Conservation (phyloP, 768 basidiomycete species). For the Auriscalpium orientale region DNA sequence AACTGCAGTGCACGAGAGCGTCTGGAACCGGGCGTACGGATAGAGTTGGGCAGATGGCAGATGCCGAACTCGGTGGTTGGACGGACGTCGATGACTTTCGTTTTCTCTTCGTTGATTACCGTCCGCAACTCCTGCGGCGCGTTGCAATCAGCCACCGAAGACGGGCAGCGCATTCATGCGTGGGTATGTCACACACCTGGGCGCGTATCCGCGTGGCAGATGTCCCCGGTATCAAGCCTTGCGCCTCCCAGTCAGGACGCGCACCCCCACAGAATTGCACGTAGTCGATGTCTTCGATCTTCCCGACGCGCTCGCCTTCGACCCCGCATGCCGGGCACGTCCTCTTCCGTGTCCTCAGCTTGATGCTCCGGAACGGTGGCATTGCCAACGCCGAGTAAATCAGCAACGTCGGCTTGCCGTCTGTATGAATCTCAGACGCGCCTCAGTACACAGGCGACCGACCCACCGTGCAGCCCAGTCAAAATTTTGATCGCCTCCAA, state of each 20-base stretch:
- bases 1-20: slow-evolving; percentile 3
- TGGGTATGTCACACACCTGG: slow-evolving; percentile 18
- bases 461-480: slow-evolving; percentile 55
- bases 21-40: slow-evolving; percentile 42
- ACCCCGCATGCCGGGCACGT: slow-evolving; percentile 72
- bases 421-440: slow-evolving; percentile 24
- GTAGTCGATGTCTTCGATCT: slow-evolving; percentile 63
- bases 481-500: slow-evolving; percentile 80
- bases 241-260: slow-evolving; percentile 54
- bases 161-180: too few relatives aligned
- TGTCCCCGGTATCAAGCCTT: slow-evolving; percentile 34
- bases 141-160: too few relatives aligned
- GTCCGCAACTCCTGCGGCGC: slow-evolving; percentile 32
- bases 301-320: slow-evolving; percentile 33
- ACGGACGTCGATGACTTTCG: slow-evolving; percentile 69
- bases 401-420: slow-evolving; percentile 55
- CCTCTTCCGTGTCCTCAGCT: slow-evolving; percentile 62
- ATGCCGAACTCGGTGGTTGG: slow-evolving; percentile 78
- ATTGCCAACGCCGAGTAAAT: slow-evolving; percentile 64
- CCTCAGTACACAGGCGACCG: neutral
- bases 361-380: slow-evolving; percentile 76
- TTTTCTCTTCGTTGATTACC: slow-evolving; percentile 32
- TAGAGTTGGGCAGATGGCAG: slow-evolving; percentile 67
- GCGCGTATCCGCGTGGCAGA: slow-evolving; percentile 21
- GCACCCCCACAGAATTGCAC: slow-evolving; percentile 80